Base-by-base conservation (phyloP, 495 filamentous ascomycete genomes). In the Aspergillus bertholletiae region DNA sequence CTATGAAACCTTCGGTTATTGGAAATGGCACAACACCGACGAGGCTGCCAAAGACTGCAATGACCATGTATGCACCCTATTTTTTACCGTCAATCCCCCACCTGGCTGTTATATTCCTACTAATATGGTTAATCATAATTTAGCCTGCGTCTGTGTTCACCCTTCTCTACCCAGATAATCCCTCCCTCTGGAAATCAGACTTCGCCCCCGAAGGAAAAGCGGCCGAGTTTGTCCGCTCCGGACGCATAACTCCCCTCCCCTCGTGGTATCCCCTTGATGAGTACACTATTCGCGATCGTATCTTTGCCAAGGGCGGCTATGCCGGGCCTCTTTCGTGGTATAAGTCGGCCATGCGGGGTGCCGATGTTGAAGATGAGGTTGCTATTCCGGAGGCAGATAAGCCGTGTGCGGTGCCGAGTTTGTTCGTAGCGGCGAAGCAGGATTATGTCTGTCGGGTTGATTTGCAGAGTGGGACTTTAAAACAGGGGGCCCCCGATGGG, bases 21-120 rank as follows among this genome's bases (percentile, higher is more conserved):
- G 49, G 49, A n/a, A 26, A 8, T 51, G 34, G 49, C 49, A 43
- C 49, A 51, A 51, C 49, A 51, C 21, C 49, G 49, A 51, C 3
- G 13, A 51, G 18, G 49, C 49, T n/a, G 49, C 34, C 3, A 27
- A 24, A 8, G 49, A 51, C 1, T 26, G 15, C n/a, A 23, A 51
- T 5, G 15, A 12, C 21, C 0, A 51, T 7, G 49, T 51, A 41
- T 21, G 49, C 20, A 8, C 23, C n/a, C 30, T n/a, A n/a, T n/a
- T n/a, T n/a, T n/a, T n/a, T n/a, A n/a, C 18, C 8, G 30, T 32
- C 30, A 5, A 9, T 11, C 30, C 30, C 2, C 5, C 17, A 5
- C 1, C n/a, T 8, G n/a, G n/a, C n/a, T 8, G 40, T 13, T 15
- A 26, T n/a, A 51, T n/a, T n/a, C 8, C 44, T n/a, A 27, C 11